These are phyloP conservation scores for Zasmidium angulare DNA, from an alignment of 2,329 filamentous ascomycete genomes.

Conservation along the genomic window DNA sequence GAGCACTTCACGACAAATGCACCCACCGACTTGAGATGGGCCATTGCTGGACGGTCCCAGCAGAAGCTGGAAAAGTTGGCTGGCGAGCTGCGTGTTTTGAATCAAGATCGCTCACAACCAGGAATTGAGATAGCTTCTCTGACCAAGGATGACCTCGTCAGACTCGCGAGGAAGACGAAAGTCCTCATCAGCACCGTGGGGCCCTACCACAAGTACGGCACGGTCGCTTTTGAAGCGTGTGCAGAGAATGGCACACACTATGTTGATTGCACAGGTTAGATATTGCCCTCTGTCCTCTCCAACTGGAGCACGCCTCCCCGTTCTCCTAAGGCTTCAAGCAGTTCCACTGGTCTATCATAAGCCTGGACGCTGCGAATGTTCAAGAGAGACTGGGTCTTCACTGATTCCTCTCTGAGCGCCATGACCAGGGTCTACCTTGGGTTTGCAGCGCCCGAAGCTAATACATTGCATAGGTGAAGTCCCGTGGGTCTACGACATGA, in stretches of 20 bases:
- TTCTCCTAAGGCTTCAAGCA: too few species aligned
- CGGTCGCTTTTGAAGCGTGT: slow-evolving; percentile 64
- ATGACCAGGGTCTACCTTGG: too few species aligned
- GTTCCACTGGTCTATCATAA: too few species aligned
- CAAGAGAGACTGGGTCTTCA: too few species aligned
- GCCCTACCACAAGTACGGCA: slow-evolving; percentile 64
- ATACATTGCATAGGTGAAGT: slow-evolving; percentile 43
- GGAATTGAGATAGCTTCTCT: slow-evolving; percentile 57
- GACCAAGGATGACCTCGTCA: slow-evolving; percentile 50
- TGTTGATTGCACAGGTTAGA: slow-evolving; percentile 60
- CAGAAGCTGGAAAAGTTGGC: slow-evolving; percentile 71
- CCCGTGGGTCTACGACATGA: slow-evolving; percentile 56
- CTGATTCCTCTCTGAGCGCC: too few species aligned
- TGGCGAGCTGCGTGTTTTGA: slow-evolving; percentile 64
- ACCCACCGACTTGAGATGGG: slow-evolving; percentile 81
- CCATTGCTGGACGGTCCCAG: slow-evolving; percentile 77
- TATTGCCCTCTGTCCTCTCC: too few species aligned
- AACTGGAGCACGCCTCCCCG: too few species aligned
- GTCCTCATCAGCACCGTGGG: slow-evolving; percentile 63
- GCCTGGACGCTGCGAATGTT: too few species aligned
- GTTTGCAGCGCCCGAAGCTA: too few species aligned
- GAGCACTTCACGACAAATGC: slow-evolving; percentile 71
- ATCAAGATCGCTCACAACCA: slow-evolving; percentile 69
- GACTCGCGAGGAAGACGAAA: slow-evolving; percentile 55
- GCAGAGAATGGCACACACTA: slow-evolving; percentile 66